Conservation (phyloP, 2,329 filamentous ascomycete species). For the Trichoderma brevicompactum region DNA sequence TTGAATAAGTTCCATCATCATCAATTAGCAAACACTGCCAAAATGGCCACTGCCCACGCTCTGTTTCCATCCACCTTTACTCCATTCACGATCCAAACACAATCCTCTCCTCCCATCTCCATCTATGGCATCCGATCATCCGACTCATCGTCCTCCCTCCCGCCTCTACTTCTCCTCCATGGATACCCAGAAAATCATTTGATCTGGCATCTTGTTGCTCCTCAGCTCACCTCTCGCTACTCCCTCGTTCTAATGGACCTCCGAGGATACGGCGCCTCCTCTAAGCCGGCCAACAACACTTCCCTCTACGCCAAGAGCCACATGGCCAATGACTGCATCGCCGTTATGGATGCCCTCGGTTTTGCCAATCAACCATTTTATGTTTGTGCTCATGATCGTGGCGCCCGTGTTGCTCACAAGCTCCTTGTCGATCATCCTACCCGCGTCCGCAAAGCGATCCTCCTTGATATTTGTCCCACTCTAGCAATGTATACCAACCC, state of each 20-base stretch:
- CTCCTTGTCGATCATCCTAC: constrained; percentile 53
- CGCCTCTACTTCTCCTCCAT: constrained; percentile 54
- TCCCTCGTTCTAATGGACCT: constrained; percentile 53
- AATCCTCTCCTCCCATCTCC: constrained; percentile 10
- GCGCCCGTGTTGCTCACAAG: constrained; percentile 59
- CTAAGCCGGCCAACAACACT: constrained; percentile 46
- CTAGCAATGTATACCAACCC: constrained; percentile 56
- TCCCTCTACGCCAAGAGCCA: constrained; percentile 51
- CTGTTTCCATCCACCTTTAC: constrained; percentile 6
- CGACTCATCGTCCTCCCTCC: constrained; percentile 36
- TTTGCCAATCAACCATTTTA: constrained; percentile 45
- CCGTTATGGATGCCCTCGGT: constrained; percentile 51
- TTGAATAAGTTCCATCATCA: no score
- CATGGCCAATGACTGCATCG: constrained; percentile 54
- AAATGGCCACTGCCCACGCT: background rate
- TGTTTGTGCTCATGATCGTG: constrained; percentile 61
- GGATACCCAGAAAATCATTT: constrained; percentile 58
- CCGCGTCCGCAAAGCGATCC: constrained; percentile 48
- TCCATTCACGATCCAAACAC: constrained; percentile 15
- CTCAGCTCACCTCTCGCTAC: constrained; percentile 46
- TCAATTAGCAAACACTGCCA: background rate
- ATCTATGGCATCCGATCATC: constrained; percentile 19
- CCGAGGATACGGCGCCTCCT: constrained; percentile 56
- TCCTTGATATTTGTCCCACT: constrained; percentile 61
- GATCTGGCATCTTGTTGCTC: constrained; percentile 56